Conservation (phyloP, 176 grass and related monocot species). For the Alloteropsis semialata region DNA sequence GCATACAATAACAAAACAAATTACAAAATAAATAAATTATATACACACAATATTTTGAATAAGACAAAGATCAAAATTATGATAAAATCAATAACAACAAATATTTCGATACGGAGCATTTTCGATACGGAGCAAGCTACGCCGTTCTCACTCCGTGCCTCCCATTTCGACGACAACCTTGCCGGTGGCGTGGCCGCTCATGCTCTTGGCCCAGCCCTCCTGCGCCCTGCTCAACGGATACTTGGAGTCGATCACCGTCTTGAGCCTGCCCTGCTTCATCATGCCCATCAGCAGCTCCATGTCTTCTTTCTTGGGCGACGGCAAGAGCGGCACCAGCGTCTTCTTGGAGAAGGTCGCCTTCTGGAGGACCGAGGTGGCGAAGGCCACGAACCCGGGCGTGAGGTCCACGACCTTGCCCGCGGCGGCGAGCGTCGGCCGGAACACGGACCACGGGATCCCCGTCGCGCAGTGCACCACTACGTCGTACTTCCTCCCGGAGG, state of each 20-base stretch:
- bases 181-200: slow-evolving; percentile 29
- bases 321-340: neutral
- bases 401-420: neutral
- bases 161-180: slow-evolving; percentile 60
- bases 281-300: slow-evolving; percentile 27
- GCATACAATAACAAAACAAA: no score
- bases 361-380: no score
- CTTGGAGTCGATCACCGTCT: slow-evolving; percentile 33
- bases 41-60: no score
- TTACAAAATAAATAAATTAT: no score
- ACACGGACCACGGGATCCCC: slow-evolving; percentile 13
- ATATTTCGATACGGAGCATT: no score
- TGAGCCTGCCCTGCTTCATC: slow-evolving; percentile 31
- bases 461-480: no score
- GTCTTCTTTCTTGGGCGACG: slow-evolving; percentile 7
- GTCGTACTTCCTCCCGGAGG: slow-evolving; percentile 48
- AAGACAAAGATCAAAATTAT: no score
- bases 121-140: no score
- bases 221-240: slow-evolving; percentile 21
- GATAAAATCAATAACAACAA: no score
- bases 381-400: no score
- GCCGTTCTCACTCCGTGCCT: neutral
- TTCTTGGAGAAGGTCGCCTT: neutral
- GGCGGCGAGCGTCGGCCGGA: neutral
- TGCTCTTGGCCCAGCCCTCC: slow-evolving; percentile 40